A percentile compares a stretch with the other conserved stretches of the same genome.
Conservation (phyloP, 139 green algal genomes). For the Closterium sp. region DNA sequence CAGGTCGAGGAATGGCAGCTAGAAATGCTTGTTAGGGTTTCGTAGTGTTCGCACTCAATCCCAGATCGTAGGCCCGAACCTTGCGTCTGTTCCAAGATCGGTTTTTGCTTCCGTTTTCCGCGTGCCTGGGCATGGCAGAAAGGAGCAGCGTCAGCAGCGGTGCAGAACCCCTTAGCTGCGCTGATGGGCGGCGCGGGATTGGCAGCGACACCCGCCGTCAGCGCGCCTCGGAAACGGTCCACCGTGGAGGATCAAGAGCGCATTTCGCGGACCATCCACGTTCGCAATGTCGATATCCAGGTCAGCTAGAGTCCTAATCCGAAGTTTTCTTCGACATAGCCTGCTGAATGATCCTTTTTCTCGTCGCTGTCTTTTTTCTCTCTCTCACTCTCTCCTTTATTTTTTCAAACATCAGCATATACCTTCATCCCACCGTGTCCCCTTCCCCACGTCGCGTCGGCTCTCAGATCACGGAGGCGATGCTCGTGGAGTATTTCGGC, state of each 20-base stretch:
- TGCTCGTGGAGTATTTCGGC: slow-evolving; percentile 20
- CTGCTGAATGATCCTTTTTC: too few relatives aligned
- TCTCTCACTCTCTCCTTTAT: too few relatives aligned
- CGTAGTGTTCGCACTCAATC: neutral
- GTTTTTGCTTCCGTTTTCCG: neutral
- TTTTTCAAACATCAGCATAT: too few relatives aligned
- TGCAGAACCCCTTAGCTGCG: neutral
- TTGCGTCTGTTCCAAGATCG: neutral
- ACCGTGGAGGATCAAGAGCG: slow-evolving; percentile 8
- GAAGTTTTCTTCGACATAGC: too few relatives aligned
- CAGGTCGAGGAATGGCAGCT: neutral
- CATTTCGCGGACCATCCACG: slow-evolving; percentile 13
- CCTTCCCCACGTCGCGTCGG: too few relatives aligned
- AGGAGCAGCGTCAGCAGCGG: neutral
- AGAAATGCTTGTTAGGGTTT: neutral
- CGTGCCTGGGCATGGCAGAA: neutral
- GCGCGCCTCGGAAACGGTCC: neutral
- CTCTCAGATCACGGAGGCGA: slow-evolving; percentile 1
- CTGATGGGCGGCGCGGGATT: neutral
- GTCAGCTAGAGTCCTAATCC: neutral
- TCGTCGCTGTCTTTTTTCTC: too few relatives aligned
- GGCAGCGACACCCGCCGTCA: neutral
- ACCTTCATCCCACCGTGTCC: neutral
- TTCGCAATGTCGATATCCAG: slow-evolving; percentile 14
- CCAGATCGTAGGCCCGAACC: neutral